Conservation (phyloP, 495 filamentous ascomycete species). For the Cairneyella variabilis region DNA sequence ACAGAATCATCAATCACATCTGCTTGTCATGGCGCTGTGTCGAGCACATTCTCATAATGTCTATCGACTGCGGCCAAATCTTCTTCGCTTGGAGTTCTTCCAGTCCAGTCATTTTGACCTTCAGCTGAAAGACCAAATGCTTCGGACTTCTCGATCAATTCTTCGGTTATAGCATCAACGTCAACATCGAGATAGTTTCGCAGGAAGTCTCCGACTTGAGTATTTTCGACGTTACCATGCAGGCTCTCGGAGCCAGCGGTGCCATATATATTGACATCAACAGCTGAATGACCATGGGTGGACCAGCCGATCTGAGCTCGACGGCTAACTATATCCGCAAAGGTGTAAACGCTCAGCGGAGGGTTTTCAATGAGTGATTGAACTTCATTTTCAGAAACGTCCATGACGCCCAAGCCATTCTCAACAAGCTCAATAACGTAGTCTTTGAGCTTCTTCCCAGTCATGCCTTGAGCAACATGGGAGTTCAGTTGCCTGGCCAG, state of each 20-base stretch:
- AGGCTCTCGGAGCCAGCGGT: conserved; percentile 53
- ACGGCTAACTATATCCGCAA: conserved; percentile 80
- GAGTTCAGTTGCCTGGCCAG: conserved; percentile 54
- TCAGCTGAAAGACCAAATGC: not conserved
- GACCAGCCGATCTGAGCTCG: conserved; percentile 90
- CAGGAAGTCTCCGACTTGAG: conserved; percentile 80
- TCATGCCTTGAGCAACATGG: conserved; percentile 40
- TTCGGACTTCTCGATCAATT: conserved; percentile 55
- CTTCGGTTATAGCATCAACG: conserved; percentile 67
- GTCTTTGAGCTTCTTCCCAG: conserved; percentile 34
- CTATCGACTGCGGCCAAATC: conserved; percentile 6
- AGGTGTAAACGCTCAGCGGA: conserved; percentile 48
- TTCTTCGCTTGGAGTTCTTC: conserved; percentile 18
- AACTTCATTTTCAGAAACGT: conserved; percentile 70
- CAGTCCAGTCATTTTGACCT: conserved; percentile 13
- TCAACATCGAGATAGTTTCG: conserved; percentile 75
- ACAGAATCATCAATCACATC: not conserved
- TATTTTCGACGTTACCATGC: conserved; percentile 90
- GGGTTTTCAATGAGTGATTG: conserved; percentile 55
- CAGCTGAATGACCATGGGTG: conserved; percentile 79
- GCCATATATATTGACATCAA: conserved; percentile 90
- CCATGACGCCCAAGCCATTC: conserved; percentile 67
- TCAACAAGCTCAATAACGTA: conserved; percentile 63
- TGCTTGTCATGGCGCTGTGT: not conserved
- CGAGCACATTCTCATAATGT: conserved; percentile 2